Evolutionary conservation across 73 alveolate genomes (phyloP).

Genomic region (Strombidium stylifer): DNA sequence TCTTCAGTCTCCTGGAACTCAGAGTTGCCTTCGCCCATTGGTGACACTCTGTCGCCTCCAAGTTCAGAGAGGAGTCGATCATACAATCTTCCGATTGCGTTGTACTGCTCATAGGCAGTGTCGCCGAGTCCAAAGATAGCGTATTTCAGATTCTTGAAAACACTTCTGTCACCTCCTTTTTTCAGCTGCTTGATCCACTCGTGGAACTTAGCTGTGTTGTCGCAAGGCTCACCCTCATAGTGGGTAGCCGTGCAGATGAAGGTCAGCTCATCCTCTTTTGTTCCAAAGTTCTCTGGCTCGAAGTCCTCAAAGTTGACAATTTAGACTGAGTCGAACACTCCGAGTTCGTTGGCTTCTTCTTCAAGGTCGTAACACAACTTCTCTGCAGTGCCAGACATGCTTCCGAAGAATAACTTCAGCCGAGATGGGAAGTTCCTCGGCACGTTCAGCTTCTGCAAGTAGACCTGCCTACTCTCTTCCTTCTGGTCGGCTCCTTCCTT

Average conservation of each 20-base stretch:
- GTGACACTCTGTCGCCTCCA: constrained; percentile 56
- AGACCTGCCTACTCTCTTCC: too few relatives aligned
- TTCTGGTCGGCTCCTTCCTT: too few relatives aligned
- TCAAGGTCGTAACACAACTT: constrained; percentile 35
- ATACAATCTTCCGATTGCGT: constrained; percentile 61
- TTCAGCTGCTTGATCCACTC: constrained; percentile 52
- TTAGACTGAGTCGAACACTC: constrained; percentile 1
- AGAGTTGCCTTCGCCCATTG: constrained; percentile 65
- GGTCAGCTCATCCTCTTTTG: constrained; percentile 27
- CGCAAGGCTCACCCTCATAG: constrained; percentile 85
- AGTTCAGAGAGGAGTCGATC: constrained; percentile 47
- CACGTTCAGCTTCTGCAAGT: neutral
- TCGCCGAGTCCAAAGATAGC: constrained; percentile 78
- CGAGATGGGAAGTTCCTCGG: constrained; percentile 51
- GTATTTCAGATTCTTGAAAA: constrained; percentile 42
- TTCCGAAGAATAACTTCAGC: constrained; percentile 43
- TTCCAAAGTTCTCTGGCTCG: constrained; percentile 34
- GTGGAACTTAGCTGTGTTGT: constrained; percentile 61
- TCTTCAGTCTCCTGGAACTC: constrained; percentile 64
- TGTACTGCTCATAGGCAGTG: constrained; percentile 70
- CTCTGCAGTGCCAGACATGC: constrained; percentile 68
- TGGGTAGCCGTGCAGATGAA: constrained; percentile 71
- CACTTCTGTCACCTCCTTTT: constrained; percentile 16
- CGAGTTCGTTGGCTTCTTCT: constrained; percentile 29
- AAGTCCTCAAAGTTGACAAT: constrained; percentile 62